phyloP scores from a whole-genome alignment of 2,329 filamentous ascomycete genomes.

The Penicillium carneum region DNA sequence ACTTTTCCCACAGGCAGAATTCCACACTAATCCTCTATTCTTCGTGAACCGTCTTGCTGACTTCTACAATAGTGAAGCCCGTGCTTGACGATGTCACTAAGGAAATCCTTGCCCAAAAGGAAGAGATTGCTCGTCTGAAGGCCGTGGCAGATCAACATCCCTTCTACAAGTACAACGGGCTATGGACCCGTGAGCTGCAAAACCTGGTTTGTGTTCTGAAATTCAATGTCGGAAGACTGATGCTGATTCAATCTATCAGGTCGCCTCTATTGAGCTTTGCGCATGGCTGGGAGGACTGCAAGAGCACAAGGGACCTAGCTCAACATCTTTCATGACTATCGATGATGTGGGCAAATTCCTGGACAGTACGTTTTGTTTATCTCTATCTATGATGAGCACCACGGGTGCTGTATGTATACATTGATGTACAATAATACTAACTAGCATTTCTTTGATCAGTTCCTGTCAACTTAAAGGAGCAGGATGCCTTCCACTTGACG shows the following conservation, averaged over 20 bases:
- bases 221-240: slow-evolving; percentile 8
- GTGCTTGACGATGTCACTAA: slow-evolving; percentile 74
- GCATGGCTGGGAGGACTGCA: slow-evolving; percentile 82
- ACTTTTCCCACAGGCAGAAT: too few relatives aligned
- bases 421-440: slow-evolving; percentile 11
- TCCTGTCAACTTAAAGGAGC: slow-evolving; percentile 87
- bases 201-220: slow-evolving; percentile 66
- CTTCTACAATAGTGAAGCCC: slow-evolving; percentile 62
- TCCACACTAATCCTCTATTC: neutral
- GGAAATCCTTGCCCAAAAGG: slow-evolving; percentile 74
- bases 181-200: slow-evolving; percentile 86
- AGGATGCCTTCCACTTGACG: slow-evolving; percentile 90
- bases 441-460: slow-evolving; percentile 59
- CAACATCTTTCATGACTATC: slow-evolving; percentile 78
- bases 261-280: slow-evolving; percentile 65
- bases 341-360: slow-evolving; percentile 84
- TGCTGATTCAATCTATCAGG: slow-evolving; percentile 59
- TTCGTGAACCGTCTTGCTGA: slow-evolving; percentile 16
- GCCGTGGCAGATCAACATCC: slow-evolving; percentile 81
- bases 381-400: slow-evolving; percentile 11
- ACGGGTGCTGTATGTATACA: neutral
- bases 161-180: slow-evolving; percentile 96
- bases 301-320: slow-evolving; percentile 61
- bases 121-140: slow-evolving; percentile 73
- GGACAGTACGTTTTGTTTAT: slow-evolving; percentile 63